Conservation (phyloP, 495 filamentous ascomycete genomes). For the Hyaloscypha bicolor region DNA sequence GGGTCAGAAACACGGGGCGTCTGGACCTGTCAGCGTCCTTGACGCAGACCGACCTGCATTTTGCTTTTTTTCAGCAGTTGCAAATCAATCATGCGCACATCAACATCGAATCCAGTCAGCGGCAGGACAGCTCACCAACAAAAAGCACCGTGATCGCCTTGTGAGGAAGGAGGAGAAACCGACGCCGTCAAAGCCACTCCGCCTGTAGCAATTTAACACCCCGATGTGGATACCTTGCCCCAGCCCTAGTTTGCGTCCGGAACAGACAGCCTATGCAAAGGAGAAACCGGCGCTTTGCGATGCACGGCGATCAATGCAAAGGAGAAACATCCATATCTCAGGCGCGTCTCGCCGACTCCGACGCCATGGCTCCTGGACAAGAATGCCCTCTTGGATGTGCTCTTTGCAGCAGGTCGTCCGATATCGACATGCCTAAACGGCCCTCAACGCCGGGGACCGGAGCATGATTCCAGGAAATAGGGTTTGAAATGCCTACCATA, state of each 20-base stretch:
- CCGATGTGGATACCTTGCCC: background rate
- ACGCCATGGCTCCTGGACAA: conserved; percentile 4
- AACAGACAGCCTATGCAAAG: conserved; percentile 5
- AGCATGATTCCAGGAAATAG: background rate
- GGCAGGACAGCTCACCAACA: background rate
- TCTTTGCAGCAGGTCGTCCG: background rate
- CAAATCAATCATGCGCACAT: background rate
- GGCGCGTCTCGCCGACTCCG: background rate
- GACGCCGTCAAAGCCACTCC: background rate
- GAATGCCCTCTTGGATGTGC: background rate
- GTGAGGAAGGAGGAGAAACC: background rate
- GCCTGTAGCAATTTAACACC: background rate
- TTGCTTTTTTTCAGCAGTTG: conserved; percentile 5
- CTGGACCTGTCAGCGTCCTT: background rate
- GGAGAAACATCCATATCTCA: background rate
- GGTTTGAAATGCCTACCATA: background rate
- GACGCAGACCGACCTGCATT: no score
- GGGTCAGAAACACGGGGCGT: conserved; percentile 4
- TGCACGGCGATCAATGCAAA: conserved; percentile 23
- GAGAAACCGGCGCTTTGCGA: conserved; percentile 18
- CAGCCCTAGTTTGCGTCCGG: background rate
- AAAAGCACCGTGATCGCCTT: background rate
- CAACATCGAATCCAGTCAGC: background rate
- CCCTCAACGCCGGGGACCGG: background rate
- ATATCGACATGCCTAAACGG: conserved; percentile 3